Base-by-base conservation (phyloP, 176 grass and related monocot species). In the Elaeis guineensis region DNA sequence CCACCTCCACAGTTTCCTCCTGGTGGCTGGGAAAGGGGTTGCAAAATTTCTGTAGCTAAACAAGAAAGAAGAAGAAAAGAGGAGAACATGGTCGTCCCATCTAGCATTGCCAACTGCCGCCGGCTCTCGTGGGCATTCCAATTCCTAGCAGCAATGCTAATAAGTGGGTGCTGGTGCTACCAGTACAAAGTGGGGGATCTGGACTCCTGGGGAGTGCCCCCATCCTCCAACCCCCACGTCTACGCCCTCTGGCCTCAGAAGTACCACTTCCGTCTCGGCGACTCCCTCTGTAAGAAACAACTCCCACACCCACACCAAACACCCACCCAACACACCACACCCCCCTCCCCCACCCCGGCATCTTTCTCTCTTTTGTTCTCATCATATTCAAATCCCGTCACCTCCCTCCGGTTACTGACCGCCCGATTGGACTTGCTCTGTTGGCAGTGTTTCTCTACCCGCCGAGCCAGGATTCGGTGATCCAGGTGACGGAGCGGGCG, bases 121-220 rank as follows among this genome's bases (percentile, higher is more conserved):
- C 35, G 8, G 35, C 35, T 44, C 9, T 44, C 35, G 35, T 44
- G 35, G 35, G 9, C 35, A 44, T 44, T 44, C 35, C 35, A 44
- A 14, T 12, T 44, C 11, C 6, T 44, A 2, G 9, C 35, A 44
- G 35, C 35, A 44, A 44, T 14, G 35, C 11, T 44, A 44, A 59
- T 53, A 16, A 35, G 50, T 50, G 66, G 50, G 18, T 65, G 80
- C 77, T 59, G 60, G 48, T 61, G 75, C 56, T 51, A 71, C 48
- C 76, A 82, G 81, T 85, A 88, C 75, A 90, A 78, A 69, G 92
- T 90, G 17, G 92, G 87, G 21, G 83, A 87, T 57, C 80, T 85
- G 7, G 72, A 96, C 58, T 78, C 80, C 56, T 97, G 87, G 87
- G 87, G 69, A 1, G 49, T 73, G 9, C 92, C 92, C 51, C 87